Evolutionary conservation across 2,329 filamentous ascomycete genomes (phyloP).

Genomic region (Nothophaeocryptopus gaeumannii): DNA sequence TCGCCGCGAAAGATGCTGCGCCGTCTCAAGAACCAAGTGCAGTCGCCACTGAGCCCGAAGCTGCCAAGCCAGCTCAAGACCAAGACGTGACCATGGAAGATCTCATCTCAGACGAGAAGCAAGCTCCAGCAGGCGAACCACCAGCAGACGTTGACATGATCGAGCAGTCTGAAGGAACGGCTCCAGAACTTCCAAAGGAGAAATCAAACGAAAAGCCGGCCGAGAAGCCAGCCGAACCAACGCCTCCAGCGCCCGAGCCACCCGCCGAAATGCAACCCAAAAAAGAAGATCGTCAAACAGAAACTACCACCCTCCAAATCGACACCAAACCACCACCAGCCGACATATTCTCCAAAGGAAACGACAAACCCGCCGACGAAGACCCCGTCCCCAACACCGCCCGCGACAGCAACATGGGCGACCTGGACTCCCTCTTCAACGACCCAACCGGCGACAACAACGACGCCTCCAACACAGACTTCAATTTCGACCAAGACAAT

Average conservation of each 20-base stretch:
- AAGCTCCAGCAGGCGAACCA: not conserved
- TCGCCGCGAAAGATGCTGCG: too few relatives aligned
- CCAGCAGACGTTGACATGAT: constrained; percentile 5
- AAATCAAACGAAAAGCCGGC: constrained; percentile 1
- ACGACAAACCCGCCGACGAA: constrained; percentile 16
- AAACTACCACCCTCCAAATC: constrained; percentile 13
- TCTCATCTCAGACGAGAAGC: not conserved
- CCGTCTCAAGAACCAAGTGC: not conserved
- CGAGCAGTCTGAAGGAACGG: not conserved
- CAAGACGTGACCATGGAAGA: constrained; percentile 12
- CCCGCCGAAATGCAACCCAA: too few relatives aligned
- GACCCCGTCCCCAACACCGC: constrained; percentile 29
- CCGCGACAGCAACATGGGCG: constrained; percentile 25
- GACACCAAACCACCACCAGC: constrained; percentile 11
- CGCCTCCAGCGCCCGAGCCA: too few relatives aligned
- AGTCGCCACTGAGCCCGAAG: not conserved
- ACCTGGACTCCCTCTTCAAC: constrained; percentile 38
- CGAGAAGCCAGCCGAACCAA: not conserved
- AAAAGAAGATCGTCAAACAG: not conserved
- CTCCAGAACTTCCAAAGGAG: too few relatives aligned
- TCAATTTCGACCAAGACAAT: constrained; percentile 18
- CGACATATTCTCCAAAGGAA: constrained; percentile 5
- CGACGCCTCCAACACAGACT: constrained; percentile 19
- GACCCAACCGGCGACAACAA: constrained; percentile 22
- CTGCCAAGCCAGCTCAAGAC: not conserved